Evolutionary conservation across 352 stramenopile species (phyloP).

Genomic region (Elongisporangium prolatum): DNA sequence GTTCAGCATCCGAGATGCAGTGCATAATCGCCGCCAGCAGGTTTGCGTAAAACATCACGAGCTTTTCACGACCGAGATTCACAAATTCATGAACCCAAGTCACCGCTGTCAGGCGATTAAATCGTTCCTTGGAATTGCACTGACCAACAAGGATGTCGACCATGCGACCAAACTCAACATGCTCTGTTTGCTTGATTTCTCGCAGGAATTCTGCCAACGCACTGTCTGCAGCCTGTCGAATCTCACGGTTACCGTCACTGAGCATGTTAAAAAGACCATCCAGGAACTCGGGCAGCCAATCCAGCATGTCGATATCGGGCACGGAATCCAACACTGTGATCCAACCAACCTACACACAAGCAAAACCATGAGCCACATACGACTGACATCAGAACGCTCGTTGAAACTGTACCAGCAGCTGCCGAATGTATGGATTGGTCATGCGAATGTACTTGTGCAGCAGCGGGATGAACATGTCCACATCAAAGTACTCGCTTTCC

Average conservation of each 20-base stretch:
- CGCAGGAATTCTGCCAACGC: constrained; percentile 93
- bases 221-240: constrained; percentile 94
- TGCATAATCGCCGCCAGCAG: constrained; percentile 96
- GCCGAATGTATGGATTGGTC: constrained; percentile 99
- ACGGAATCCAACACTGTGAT: constrained; percentile 99
- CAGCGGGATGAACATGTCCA: constrained; percentile 98
- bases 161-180: constrained; percentile 98
- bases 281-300: constrained; percentile 97
- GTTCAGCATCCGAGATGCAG: constrained; percentile 96
- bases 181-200: constrained; percentile 95
- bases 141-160: constrained; percentile 97
- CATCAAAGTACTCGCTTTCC: constrained; percentile 97
- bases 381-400: background rate
- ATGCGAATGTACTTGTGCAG: constrained; percentile 99
- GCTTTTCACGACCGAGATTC: constrained; percentile 90
- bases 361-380: background rate
- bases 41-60: constrained; percentile 95
- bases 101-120: constrained; percentile 97
- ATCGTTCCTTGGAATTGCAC: constrained; percentile 95
- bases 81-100: constrained; percentile 99
- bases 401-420: constrained; percentile 84
- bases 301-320: constrained; percentile 99
- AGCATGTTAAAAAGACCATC: constrained; percentile 99
- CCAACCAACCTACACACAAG: constrained; percentile 82
- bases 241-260: constrained; percentile 97